Evolutionary conservation across 179 eudicot species (phyloP).

Genomic region (Drosera spatulata): DNA sequence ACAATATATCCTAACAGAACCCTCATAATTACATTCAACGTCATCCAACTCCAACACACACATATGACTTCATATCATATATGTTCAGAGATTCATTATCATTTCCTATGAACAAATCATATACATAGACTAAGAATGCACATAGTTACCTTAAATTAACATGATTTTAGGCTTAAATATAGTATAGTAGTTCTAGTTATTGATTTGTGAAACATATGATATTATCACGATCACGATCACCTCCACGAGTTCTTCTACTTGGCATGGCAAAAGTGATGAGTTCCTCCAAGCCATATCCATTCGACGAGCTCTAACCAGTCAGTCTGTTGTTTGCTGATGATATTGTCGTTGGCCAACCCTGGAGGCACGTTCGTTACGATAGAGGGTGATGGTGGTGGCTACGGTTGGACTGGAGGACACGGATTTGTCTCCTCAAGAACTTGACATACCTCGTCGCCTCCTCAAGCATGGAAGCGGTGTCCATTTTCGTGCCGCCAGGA

Average conservation of each 20-base stretch:
- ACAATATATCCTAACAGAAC: conserved; percentile 13
- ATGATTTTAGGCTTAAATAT: not conserved
- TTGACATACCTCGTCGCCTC: conserved; percentile 44
- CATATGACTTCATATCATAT: not conserved
- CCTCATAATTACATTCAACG: not conserved
- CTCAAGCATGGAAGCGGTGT: conserved; percentile 49
- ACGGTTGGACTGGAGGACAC: conserved; percentile 13
- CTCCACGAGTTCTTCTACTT: not conserved
- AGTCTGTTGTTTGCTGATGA: not conserved
- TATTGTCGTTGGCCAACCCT: not conserved
- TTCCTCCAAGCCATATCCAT: conserved; percentile 8
- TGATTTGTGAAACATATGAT: not conserved
- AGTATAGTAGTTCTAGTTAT: not conserved
- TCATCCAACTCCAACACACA: conserved; percentile 1
- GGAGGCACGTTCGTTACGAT: not conserved
- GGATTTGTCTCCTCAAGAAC: conserved; percentile 40
- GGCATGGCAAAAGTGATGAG: not conserved
- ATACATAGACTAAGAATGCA: no score
- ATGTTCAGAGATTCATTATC: not conserved
- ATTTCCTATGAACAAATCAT: not conserved
- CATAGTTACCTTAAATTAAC: no score
- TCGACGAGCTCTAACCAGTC: conserved; percentile 1
- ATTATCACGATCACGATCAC: not conserved
- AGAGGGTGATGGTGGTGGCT: conserved; percentile 4
- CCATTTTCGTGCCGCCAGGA: conserved; percentile 16